phyloP scores from a whole-genome alignment of 768 basidiomycete species.

The Boletus bicolor region DNA sequence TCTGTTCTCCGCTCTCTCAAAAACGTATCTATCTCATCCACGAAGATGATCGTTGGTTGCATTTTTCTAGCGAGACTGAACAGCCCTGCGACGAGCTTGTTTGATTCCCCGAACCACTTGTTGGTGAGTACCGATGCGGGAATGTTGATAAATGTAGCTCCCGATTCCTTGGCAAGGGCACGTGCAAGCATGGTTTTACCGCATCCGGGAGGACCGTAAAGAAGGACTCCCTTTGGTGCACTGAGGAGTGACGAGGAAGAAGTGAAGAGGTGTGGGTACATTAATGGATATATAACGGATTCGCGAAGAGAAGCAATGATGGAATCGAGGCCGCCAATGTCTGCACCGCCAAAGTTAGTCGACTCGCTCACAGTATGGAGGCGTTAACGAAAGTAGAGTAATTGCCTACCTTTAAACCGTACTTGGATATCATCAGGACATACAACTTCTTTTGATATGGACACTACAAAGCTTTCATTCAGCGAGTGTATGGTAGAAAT shows the following conservation, averaged over 20 bases:
- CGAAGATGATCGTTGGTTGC: constrained; percentile 96
- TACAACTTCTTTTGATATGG: constrained; percentile 90
- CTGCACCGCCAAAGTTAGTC: constrained; percentile 32
- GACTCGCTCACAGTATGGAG: background rate
- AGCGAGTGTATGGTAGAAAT: background rate
- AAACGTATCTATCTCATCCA: constrained; percentile 98
- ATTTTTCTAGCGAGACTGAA: constrained; percentile 93
- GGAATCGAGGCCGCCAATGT: constrained; percentile 90
- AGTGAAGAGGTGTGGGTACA: constrained; percentile 85
- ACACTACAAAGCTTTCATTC: constrained; percentile 41
- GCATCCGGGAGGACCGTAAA: constrained; percentile 96
- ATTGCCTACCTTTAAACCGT: constrained; percentile 61
- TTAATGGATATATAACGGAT: constrained; percentile 92
- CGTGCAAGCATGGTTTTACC: constrained; percentile 99
- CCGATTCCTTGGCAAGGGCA: constrained; percentile 94
- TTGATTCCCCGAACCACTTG: constrained; percentile 88
- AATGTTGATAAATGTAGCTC: constrained; percentile 94
- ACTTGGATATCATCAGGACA: constrained; percentile 86
- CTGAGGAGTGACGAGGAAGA: constrained; percentile 77
- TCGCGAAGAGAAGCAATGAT: constrained; percentile 90
- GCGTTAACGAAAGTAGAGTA: no score
- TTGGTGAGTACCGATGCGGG: constrained; percentile 70
- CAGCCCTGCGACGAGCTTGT: constrained; percentile 92
- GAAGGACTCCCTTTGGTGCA: constrained; percentile 92
- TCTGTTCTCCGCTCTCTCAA: constrained; percentile 80